Base-by-base conservation (phyloP, 1,284 basidiomycete species). In the Phaffia rhodozyma region DNA sequence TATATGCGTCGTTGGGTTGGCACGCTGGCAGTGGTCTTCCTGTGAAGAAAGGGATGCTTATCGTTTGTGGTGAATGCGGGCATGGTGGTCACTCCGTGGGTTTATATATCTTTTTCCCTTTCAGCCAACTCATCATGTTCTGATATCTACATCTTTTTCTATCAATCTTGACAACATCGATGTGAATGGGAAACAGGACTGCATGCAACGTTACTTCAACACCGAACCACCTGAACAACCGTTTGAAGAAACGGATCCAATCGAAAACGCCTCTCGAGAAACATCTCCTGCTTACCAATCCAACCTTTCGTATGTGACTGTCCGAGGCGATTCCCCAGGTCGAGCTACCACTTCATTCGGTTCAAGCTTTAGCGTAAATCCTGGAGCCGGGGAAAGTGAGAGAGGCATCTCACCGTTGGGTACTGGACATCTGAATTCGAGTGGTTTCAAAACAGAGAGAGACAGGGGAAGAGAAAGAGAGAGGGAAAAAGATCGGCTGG, bases 21-120 rank as follows among this genome's bases (percentile, higher is more conserved):
- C 38, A 11, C 13, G 7, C 27, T 38, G 9, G 56, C 29, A 34
- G 62, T 27, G 43, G 58, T 60, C 58, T 60, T 21, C 53, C 60
- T n/a, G 52, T 61, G 5, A 27, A 50, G 23, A 43, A 20, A 21
- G 62, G 62, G 7, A 16, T 54, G 3, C 62, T 64, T 18, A 23
- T 52, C 0, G 53, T 58, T 25, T 64, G 62, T 49, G 38, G 60
- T 30, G 27, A 43, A 3, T 64, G 62, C 53, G 58, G 56, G 5
- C 62, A 64, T 29, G 62, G 58, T 7, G 62, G 62, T 25, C 62
- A 64, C 54, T 61, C 30, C n/a, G 32, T 47, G 13, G 2, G 38
- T 43, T 43, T 11, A 43, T 43, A 16, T 43, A 2, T 16, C 16
- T 11, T 16, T 11, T 43, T 11, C 13, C 38, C 38, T 43, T 16